Conservation (phyloP, 345 rosid species). For the Salix suchowensis region DNA sequence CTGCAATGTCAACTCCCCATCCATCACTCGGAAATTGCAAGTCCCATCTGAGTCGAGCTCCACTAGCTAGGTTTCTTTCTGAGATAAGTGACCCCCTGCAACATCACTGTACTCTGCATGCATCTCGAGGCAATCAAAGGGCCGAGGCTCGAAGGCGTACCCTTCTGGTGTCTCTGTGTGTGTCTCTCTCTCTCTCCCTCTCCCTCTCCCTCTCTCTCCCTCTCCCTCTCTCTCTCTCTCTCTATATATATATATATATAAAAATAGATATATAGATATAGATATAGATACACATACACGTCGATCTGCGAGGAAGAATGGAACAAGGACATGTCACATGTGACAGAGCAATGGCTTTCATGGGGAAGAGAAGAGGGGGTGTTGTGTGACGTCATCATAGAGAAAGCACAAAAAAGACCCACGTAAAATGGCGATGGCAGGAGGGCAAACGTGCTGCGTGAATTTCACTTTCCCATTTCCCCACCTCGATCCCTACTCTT, state of each 20-base stretch:
- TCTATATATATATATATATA: no score
- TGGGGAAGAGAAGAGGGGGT: neutral
- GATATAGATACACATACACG: neutral
- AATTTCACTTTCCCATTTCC: constrained; percentile 6
- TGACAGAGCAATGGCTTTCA: neutral
- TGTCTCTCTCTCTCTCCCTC: no score
- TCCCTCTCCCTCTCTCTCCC: neutral
- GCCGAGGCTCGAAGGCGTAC: neutral
- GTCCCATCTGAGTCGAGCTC: neutral
- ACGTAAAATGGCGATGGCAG: neutral
- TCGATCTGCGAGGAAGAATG: neutral
- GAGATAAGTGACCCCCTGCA: neutral
- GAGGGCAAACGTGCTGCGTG: neutral
- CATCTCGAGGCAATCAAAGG: constrained; percentile 5
- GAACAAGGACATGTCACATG: constrained; percentile 2
- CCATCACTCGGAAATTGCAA: neutral
- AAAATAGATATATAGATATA: neutral
- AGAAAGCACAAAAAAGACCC: neutral
- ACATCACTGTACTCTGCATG: neutral
- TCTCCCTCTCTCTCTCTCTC: neutral
- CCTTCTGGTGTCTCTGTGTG: neutral
- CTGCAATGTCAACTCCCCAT: neutral
- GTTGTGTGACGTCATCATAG: neutral
- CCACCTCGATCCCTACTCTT: constrained; percentile 15
- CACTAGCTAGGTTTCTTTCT: neutral